phyloP scores from a whole-genome alignment of 2,329 filamentous ascomycete genomes.

The Xylariaceae sp. region DNA sequence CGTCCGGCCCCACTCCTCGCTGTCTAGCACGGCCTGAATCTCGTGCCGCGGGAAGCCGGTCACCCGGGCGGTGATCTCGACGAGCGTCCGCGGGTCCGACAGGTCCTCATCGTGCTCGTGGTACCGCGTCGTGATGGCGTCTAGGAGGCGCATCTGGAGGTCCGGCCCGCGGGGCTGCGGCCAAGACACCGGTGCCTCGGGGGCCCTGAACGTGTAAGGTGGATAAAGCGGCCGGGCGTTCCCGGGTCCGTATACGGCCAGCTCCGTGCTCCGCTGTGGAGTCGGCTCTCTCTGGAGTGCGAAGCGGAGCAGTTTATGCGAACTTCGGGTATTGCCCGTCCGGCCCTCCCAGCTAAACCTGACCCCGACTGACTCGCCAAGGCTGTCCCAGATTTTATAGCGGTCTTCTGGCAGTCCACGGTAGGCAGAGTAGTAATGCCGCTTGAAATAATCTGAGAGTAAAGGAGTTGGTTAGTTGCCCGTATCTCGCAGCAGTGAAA shows the following conservation, averaged over 20 bases:
- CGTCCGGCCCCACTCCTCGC: constrained; percentile 32
- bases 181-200: constrained; percentile 7
- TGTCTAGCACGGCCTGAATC: constrained; percentile 16
- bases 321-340: constrained; percentile 40
- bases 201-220: constrained; percentile 12
- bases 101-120: constrained; percentile 40
- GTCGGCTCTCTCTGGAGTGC: constrained; percentile 30
- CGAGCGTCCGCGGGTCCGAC: constrained; percentile 24
- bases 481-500: no score
- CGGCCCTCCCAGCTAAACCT: constrained; percentile 36
- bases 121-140: constrained; percentile 37
- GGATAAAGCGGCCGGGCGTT: constrained; percentile 10
- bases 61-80: constrained; percentile 12
- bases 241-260: constrained; percentile 6
- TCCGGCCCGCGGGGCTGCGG: constrained; percentile 21
- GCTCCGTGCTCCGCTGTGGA: constrained; percentile 21
- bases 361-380: constrained; percentile 35
- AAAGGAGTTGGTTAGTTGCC: constrained; percentile 5
- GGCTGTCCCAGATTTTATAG: constrained; percentile 20
- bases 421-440: constrained; percentile 32
- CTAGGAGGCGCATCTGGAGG: constrained; percentile 37
- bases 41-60: constrained; percentile 14
- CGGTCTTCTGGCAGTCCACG: constrained; percentile 24
- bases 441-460: constrained; percentile 31
- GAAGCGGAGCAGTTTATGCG: constrained; percentile 44